Evolutionary conservation across 176 grass and related monocot species (phyloP).

Genomic region (Miscanthus lutarioriparius): DNA sequence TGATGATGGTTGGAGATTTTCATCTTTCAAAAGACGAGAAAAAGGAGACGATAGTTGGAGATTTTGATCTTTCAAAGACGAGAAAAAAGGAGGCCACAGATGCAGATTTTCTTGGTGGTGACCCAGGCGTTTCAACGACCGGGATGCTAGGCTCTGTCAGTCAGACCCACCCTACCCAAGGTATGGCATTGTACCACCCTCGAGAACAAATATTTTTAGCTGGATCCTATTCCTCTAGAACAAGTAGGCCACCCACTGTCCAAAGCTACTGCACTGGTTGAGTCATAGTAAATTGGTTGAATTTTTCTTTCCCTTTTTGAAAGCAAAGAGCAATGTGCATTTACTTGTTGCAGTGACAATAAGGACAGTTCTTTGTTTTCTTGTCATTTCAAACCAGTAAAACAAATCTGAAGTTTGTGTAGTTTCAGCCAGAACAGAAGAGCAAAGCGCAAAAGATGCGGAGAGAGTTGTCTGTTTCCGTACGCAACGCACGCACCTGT

Average conservation of each 20-base stretch:
- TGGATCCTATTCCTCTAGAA: not conserved
- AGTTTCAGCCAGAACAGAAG: not conserved
- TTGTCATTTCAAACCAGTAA: not conserved
- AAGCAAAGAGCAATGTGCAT: not conserved
- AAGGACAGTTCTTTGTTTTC: not conserved
- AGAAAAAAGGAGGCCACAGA: not conserved
- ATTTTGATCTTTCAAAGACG: constrained; percentile 7
- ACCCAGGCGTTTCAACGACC: constrained; percentile 16
- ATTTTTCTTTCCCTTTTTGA: not conserved
- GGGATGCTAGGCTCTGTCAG: not conserved
- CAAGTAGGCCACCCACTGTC: constrained; percentile 18
- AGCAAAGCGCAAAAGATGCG: too few species aligned
- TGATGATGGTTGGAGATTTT: not conserved
- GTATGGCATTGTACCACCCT: not conserved
- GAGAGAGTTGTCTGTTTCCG: not conserved
- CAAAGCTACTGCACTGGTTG: constrained; percentile 10
- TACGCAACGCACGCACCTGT: constrained; percentile 59
- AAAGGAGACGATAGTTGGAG: constrained; percentile 1
- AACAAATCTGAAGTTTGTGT: not conserved
- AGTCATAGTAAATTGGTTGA: not conserved
- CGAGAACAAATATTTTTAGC: not conserved
- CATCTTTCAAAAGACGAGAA: constrained; percentile 9
- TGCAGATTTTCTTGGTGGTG: constrained; percentile 21
- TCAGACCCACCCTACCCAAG: constrained; percentile 26
- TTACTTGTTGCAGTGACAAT: not conserved